Evolutionary conservation across 148 eudicot genomes (phyloP).

Genomic region (Arbutus unedo): DNA sequence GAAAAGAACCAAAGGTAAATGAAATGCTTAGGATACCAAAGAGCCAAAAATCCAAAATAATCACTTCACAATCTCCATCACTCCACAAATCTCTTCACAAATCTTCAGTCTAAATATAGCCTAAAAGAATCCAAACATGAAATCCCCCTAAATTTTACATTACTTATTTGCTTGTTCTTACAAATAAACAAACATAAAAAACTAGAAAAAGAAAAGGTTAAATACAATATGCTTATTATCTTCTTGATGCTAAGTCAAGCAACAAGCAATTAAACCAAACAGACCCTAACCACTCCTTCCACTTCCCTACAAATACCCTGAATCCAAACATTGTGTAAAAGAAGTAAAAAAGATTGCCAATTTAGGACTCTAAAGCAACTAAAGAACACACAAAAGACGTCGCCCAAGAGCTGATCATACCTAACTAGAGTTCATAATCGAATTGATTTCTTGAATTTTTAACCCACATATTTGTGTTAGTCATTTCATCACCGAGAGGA

Average conservation of each 20-base stretch:
- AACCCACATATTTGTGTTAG: not conserved
- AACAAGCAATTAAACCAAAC: not conserved
- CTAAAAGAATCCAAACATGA: not conserved
- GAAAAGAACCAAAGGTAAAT: too few species aligned
- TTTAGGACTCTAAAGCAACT: not conserved
- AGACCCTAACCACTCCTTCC: not conserved
- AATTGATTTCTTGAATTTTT: not conserved
- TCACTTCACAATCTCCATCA: not conserved
- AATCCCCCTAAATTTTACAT: not conserved
- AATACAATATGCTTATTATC: too few species aligned
- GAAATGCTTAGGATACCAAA: too few species aligned
- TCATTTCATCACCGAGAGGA: too few species aligned
- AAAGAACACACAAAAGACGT: not conserved
- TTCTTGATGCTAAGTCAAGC: too few species aligned
- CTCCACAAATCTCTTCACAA: too few species aligned
- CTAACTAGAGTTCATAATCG: not conserved
- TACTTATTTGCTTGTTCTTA: too few species aligned
- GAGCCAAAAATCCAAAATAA: too few species aligned
- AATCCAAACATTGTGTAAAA: not conserved
- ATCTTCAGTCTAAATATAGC: not conserved
- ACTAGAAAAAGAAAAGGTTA: too few species aligned
- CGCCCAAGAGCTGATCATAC: not conserved
- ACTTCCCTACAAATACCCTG: not conserved
- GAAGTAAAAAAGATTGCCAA: not conserved
- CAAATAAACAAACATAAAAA: too few species aligned